Percentiles rank a stretch among this genome's conserved stretches.
These are phyloP conservation scores for Ophiostoma sp. DNA, from an alignment of 2,329 filamentous ascomycete species.

Conservation along the genomic window DNA sequence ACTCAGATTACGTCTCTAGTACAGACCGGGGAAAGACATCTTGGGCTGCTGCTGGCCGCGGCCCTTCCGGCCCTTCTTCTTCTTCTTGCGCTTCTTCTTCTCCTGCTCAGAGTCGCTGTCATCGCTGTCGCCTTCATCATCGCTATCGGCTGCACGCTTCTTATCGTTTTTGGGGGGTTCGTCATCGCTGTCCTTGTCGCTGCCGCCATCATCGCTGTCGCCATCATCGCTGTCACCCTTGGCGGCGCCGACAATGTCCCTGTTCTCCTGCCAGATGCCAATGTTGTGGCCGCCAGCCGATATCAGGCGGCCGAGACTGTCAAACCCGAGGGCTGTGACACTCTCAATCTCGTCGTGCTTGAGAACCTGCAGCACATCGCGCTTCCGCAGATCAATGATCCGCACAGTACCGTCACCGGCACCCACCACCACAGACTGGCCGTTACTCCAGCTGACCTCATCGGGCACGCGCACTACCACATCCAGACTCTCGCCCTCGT, in stretches of 20 bases:
- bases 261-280: slow-evolving; percentile 82
- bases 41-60: slow-evolving; percentile 27
- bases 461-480: slow-evolving; percentile 68
- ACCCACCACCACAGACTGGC: slow-evolving; percentile 73
- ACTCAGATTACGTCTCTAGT: slow-evolving; percentile 27
- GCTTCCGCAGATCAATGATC: slow-evolving; percentile 67
- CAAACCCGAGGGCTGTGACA: slow-evolving; percentile 76
- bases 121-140: slow-evolving; percentile 30
- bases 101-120: slow-evolving; percentile 33
- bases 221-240: slow-evolving; percentile 46
- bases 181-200: slow-evolving; percentile 38
- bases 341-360: slow-evolving; percentile 85
- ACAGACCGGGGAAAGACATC: slow-evolving; percentile 34
- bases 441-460: slow-evolving; percentile 55
- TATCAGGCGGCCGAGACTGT: slow-evolving; percentile 79
- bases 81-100: slow-evolving; percentile 33
- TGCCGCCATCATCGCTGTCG: slow-evolving; percentile 46
- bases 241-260: slow-evolving; percentile 41
- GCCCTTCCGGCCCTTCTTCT: slow-evolving; percentile 31
- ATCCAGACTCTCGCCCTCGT: slow-evolving; percentile 73
- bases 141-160: slow-evolving; percentile 29
- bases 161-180: slow-evolving; percentile 4
- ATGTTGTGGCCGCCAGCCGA: slow-evolving; percentile 79
- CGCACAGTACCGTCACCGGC: slow-evolving; percentile 74
- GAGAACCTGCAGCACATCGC: slow-evolving; percentile 63